Evolutionary conservation across 148 eudicot species (phyloP).

Genomic region (Oxyria digyna): DNA sequence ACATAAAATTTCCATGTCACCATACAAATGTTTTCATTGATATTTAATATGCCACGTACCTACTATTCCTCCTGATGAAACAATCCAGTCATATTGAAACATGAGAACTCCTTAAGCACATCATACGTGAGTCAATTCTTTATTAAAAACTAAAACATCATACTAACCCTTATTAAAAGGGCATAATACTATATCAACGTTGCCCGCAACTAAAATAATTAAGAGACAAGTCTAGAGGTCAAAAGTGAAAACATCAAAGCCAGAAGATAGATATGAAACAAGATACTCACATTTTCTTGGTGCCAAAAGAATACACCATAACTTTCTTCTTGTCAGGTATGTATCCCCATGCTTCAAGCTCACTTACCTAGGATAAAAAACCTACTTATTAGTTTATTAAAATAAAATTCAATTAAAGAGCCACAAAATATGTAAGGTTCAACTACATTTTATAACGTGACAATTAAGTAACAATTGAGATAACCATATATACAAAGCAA

Average conservation of each 20-base stretch:
- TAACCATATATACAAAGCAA: not conserved
- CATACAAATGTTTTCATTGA: not conserved
- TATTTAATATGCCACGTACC: too few species aligned
- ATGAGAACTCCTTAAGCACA: not conserved
- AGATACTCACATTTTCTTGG: slow-evolving; percentile 80
- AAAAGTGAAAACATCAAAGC: not conserved
- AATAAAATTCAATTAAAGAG: not conserved
- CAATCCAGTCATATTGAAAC: not conserved
- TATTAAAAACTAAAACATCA: not conserved
- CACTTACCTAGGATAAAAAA: slow-evolving; percentile 60
- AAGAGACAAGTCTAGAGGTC: not conserved
- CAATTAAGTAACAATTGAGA: not conserved
- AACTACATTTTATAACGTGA: too few species aligned
- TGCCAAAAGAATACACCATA: slow-evolving; percentile 74
- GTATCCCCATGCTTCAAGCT: slow-evolving; percentile 85
- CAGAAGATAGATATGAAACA: not conserved
- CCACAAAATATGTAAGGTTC: not conserved
- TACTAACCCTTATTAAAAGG: not conserved
- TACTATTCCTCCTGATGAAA: not conserved
- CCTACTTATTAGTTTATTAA: slow-evolving; percentile 2
- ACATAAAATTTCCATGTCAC: not conserved
- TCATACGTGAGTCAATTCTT: not conserved
- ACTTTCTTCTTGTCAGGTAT: slow-evolving; percentile 72
- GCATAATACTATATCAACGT: not conserved
- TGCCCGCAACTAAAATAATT: not conserved